Base-by-base conservation (phyloP, 2,329 filamentous ascomycete species). In the Cercospora sp. region DNA sequence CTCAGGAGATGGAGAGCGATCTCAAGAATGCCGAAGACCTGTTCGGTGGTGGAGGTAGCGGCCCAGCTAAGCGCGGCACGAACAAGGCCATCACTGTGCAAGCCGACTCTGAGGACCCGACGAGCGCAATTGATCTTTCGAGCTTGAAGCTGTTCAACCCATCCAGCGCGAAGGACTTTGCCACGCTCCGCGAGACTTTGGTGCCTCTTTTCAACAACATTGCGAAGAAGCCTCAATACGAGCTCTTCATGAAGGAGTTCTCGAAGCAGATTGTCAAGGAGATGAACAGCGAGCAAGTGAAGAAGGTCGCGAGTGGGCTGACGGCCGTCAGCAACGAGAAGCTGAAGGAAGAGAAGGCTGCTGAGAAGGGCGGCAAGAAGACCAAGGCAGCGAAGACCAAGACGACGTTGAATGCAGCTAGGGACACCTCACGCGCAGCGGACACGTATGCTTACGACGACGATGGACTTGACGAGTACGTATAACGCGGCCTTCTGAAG, bases 311-410 rank as follows among this genome's bases (percentile, higher is more conserved):
- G 12, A 96, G 91, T 80, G 87, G 88, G 5, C 82, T 99, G 76
- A 97, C 94, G n/a, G 90, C 93, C 5, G 86, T 97, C 66, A 88
- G 92, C 79, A 99, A 99, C 79, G 95, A 98, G 87, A 97, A 97
- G 87, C 90, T 98, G 90, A 96, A 93, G 85, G 94, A 97, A 81
- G 95, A 99, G 87, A 97, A 98, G 87, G 89, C 90, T 3, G 88
- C 92, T 3, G 93, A 97, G 73, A 97, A 97, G 86, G 90, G 92
- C 64, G 92, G 90, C 76, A 99, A 98, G 91, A 99, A 98, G 89
- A 89, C 86, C 75, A 98, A 98, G 87, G 94, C 94, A 4, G 91
- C 92, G 70, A 98, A 98, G 89, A 97, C 91, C 45, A 99, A 99
- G 89, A 88, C 91, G 18, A 90, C 88, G 6, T 84, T 98, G 60